These are phyloP conservation scores for Lasiodiplodia hormozganensis DNA, from an alignment of 2,329 filamentous ascomycete species.

Conservation along the genomic window DNA sequence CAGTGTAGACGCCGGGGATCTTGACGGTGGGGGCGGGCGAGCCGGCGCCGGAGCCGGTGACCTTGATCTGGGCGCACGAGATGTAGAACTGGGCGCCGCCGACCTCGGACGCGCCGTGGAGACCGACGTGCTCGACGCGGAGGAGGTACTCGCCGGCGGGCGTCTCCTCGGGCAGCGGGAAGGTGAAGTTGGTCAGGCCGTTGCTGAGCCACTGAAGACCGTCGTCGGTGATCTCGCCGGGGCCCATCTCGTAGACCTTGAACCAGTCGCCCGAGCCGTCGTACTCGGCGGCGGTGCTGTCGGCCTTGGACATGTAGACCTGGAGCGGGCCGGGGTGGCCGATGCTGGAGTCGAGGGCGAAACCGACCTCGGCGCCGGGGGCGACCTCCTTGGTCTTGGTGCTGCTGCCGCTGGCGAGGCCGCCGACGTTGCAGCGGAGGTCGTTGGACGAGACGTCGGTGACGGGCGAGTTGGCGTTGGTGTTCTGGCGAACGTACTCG, in stretches of 20 bases:
- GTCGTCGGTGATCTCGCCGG: slow-evolving; percentile 36
- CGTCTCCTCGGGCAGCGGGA: slow-evolving; percentile 50
- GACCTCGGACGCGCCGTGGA: slow-evolving; percentile 34
- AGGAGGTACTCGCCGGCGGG: slow-evolving; percentile 50
- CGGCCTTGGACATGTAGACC: slow-evolving; percentile 54
- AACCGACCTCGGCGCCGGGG: slow-evolving; percentile 51
- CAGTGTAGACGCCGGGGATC: slow-evolving; percentile 58
- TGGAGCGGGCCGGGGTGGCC: slow-evolving; percentile 48
- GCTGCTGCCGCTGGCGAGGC: slow-evolving; percentile 38
- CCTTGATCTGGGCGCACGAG: slow-evolving; percentile 54
- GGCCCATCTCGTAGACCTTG: slow-evolving; percentile 43
- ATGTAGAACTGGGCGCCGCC: slow-evolving; percentile 45
- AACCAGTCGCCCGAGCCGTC: slow-evolving; percentile 65
- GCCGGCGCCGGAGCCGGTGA: slow-evolving; percentile 51
- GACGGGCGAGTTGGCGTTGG: slow-evolving; percentile 42
- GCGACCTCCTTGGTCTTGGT: slow-evolving; percentile 47
- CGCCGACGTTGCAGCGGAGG: slow-evolving; percentile 47
- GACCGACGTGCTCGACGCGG: slow-evolving; percentile 44
- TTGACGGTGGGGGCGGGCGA: slow-evolving; percentile 53
- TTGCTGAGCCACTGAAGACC: slow-evolving; percentile 52
- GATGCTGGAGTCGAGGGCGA: slow-evolving; percentile 60
- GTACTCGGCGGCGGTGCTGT: slow-evolving; percentile 71
- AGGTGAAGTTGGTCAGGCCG: slow-evolving; percentile 39
- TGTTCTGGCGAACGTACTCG: slow-evolving; percentile 31
- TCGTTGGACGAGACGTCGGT: slow-evolving; percentile 42